Percentiles rank a stretch among this genome's conserved stretches.
Conservation (phyloP, 768 basidiomycete species). For the Multifurca ochricompacta region DNA sequence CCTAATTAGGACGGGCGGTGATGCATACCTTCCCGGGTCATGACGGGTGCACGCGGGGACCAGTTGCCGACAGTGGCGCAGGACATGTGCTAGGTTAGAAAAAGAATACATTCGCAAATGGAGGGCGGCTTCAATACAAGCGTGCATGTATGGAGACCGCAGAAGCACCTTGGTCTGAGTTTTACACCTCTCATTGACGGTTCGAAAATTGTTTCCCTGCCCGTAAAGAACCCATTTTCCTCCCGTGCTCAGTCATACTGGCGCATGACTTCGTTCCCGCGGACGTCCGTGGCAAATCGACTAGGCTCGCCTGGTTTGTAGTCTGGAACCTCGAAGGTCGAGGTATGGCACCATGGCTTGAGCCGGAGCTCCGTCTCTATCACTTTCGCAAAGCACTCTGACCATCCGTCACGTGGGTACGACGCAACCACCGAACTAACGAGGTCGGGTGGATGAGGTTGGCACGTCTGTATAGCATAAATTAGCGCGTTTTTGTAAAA, state of each 20-base stretch:
- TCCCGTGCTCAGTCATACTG: slow-evolving; percentile 31
- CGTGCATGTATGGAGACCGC: background rate
- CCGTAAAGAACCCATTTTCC: too few relatives aligned
- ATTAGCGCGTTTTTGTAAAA: background rate
- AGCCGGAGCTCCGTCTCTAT: slow-evolving; percentile 38
- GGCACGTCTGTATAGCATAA: slow-evolving; percentile 30
- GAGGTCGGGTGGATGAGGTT: slow-evolving; percentile 36
- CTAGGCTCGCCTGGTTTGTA: slow-evolving; percentile 39
- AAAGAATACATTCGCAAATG: background rate
- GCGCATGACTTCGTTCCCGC: slow-evolving; percentile 36
- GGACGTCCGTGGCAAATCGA: slow-evolving; percentile 41
- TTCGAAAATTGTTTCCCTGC: background rate
- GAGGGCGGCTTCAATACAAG: background rate
- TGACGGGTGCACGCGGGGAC: background rate
- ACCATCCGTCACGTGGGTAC: slow-evolving; percentile 41
- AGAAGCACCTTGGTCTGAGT: background rate
- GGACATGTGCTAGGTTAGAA: background rate
- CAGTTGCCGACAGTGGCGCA: background rate
- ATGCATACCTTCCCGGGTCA: background rate
- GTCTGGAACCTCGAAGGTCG: slow-evolving; percentile 39
- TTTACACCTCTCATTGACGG: background rate
- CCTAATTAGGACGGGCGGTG: background rate
- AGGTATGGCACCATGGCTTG: slow-evolving; percentile 46
- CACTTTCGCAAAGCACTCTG: slow-evolving; percentile 34
- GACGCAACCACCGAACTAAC: slow-evolving; percentile 35